Evolutionary conservation across 495 filamentous ascomycete species (phyloP).

Genomic region (Penicillium canescens): DNA sequence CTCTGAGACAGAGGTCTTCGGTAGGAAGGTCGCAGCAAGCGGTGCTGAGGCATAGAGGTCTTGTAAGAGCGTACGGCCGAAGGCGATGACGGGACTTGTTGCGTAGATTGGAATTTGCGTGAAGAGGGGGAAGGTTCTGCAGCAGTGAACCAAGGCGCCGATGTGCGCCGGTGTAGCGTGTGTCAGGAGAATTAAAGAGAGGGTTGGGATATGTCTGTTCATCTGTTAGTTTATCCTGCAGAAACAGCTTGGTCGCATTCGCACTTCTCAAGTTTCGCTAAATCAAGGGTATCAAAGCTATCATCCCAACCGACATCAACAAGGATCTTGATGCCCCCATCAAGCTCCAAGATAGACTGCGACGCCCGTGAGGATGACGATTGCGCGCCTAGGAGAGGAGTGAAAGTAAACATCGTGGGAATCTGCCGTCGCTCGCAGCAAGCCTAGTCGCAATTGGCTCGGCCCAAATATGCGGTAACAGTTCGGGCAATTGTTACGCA

Average conservation of each 20-base stretch:
- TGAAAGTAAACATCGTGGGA: constrained; percentile 87
- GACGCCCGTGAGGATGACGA: constrained; percentile 77
- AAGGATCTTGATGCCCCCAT: constrained; percentile 93
- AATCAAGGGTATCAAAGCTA: constrained; percentile 74
- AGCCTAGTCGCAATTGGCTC: neutral
- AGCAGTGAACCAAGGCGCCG: constrained; percentile 93
- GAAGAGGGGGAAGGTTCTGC: constrained; percentile 92
- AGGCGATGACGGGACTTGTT: constrained; percentile 86
- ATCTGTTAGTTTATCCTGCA: constrained; percentile 10
- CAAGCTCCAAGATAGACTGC: constrained; percentile 92
- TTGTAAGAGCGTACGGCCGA: constrained; percentile 86
- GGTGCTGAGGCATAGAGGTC: constrained; percentile 92
- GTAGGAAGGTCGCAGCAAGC: constrained; percentile 77
- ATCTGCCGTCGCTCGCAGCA: constrained; percentile 9
- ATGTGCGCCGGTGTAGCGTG: constrained; percentile 90
- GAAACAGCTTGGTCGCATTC: constrained; percentile 18
- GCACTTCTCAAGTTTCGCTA: constrained; percentile 87
- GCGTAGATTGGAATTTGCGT: constrained; percentile 94
- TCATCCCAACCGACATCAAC: constrained; percentile 97
- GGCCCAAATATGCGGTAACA: neutral
- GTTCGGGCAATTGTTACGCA: neutral
- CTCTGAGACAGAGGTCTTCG: constrained; percentile 66
- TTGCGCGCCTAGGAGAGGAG: constrained; percentile 86
- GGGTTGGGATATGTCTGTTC: constrained; percentile 77
- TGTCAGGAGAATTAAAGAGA: constrained; percentile 92